Percentiles rank a stretch among this genome's conserved stretches.
These are phyloP conservation scores for Arabidopsis arenosa DNA, from an alignment of 345 rosid species.

Conservation along the genomic window DNA sequence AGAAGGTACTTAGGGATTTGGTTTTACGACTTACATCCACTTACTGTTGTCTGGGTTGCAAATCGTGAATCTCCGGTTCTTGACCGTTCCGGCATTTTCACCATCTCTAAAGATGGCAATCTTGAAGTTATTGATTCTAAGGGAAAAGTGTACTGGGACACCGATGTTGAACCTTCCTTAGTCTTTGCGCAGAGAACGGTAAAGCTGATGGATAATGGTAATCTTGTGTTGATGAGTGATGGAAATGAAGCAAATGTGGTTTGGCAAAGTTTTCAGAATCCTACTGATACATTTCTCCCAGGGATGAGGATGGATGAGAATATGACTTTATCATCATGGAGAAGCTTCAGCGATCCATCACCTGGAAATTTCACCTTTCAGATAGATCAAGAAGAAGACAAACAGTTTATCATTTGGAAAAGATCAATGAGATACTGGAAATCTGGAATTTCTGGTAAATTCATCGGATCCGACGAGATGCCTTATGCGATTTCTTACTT, in stretches of 20 bases:
- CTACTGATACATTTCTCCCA: slow-evolving; percentile 65
- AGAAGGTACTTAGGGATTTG: slow-evolving; percentile 57
- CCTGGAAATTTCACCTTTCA: slow-evolving; percentile 64
- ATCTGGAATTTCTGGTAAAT: slow-evolving; percentile 51
- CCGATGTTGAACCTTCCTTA: slow-evolving; percentile 13
- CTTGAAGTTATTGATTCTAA: slow-evolving; percentile 42
- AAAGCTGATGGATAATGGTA: slow-evolving; percentile 52
- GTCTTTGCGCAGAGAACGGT: slow-evolving; percentile 18
- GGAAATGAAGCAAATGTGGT: slow-evolving; percentile 28
- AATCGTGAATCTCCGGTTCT: slow-evolving; percentile 47
- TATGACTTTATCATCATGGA: slow-evolving; percentile 59
- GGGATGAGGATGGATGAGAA: slow-evolving; percentile 60
- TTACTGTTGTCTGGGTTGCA: slow-evolving; percentile 56
- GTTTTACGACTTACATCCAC: slow-evolving; percentile 42
- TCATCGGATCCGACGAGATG: slow-evolving; percentile 46
- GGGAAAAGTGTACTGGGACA: slow-evolving; percentile 43
- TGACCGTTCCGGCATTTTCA: slow-evolving; percentile 18
- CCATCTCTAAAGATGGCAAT: slow-evolving; percentile 42
- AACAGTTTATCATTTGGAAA: slow-evolving; percentile 49
- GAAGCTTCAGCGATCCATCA: slow-evolving; percentile 55
- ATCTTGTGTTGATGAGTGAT: slow-evolving; percentile 46
- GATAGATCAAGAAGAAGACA: slow-evolving; percentile 48
- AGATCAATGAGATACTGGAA: slow-evolving; percentile 53
- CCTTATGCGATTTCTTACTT: slow-evolving; percentile 48
- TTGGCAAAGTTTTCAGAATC: slow-evolving; percentile 61